Evolutionary conservation across 1,284 basidiomycete species (phyloP), one percentile per base, ranked within the genome.

Genomic region (Pseudozyma hubeiensis): DNA sequence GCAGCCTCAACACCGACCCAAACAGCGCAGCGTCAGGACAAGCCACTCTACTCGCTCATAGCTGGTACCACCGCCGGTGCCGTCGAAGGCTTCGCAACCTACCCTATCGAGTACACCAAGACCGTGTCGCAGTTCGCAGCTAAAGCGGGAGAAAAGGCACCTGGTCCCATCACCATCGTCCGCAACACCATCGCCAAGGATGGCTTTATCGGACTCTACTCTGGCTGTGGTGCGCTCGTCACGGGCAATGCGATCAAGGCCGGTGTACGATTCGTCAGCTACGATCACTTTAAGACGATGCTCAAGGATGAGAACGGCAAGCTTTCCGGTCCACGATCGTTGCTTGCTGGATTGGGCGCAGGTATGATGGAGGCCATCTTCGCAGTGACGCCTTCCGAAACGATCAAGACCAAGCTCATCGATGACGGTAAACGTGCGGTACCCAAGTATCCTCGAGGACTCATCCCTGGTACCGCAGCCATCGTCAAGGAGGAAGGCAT

Each of bases 361-460:
- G 96, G 97, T 10, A 91, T 97, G 90, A 91, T 88, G 84, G 96
- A 99, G 85, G 95, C 96, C 1, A 85, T 98, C 30, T 90, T 98
- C 63, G 96, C 95, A 1, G 96, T 98, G 7, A 98, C 96, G 0
- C 97, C 96, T 0, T 94, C 93, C 8, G 96, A 99, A 85, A 98
- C 96, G 0, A 97, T 99, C 87, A 99, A 99, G 94, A 99, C 96
- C n/a, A 98, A 98, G 84, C 89, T 98, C 70, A 96, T 99, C 72
- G 94, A 96, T 82, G 96, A 98, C 79, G 90, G 93, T 5, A 93
- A 94, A 84, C 89, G 90, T 19, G 88, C 91, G 0, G 88, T 89
- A 69, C 95, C 95, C 4, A 90, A 91, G 79, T 98, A 93, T 85
- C 80, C 80, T 5, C 90, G 89, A 44, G 94, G 95, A n/a, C 87